phyloP scores from a whole-genome alignment of 805 yeast species.

The Metschnikowia matae region DNA sequence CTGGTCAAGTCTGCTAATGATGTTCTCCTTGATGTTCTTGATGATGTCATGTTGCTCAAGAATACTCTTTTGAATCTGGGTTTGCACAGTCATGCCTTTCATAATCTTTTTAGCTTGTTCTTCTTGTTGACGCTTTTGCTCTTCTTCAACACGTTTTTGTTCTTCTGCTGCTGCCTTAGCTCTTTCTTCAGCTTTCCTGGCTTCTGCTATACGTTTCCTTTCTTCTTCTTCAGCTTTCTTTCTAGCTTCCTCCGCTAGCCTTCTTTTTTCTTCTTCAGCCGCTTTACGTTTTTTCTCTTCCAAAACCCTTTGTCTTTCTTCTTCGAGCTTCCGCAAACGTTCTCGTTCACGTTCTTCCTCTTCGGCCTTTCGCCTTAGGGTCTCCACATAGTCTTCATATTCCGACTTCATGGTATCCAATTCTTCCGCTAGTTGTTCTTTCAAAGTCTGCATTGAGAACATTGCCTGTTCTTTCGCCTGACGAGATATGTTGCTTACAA shows the following conservation, averaged over 20 bases:
- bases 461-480: background rate
- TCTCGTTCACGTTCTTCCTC: background rate
- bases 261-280: conserved; percentile 13
- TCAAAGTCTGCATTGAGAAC: background rate
- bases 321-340: conserved; percentile 5
- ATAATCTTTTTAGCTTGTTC: conserved; percentile 18
- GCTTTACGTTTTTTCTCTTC: conserved; percentile 8
- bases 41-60: conserved; percentile 49
- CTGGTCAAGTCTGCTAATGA: conserved; percentile 51
- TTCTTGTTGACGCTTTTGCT: conserved; percentile 13
- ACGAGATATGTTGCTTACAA: background rate
- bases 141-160: conserved; percentile 16
- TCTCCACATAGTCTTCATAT: background rate
- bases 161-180: conserved; percentile 10
- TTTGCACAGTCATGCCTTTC: conserved; percentile 31
- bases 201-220: conserved; percentile 8
- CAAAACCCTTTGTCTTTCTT: conserved; percentile 13
- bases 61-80: conserved; percentile 41
- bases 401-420: background rate
- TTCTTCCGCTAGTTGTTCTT: background rate
- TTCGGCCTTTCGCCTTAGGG: background rate
- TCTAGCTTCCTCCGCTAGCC: conserved; percentile 18
- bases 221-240: conserved; percentile 15
- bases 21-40: conserved; percentile 51
- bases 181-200: conserved; percentile 15